These are phyloP conservation scores for Laetiporus sulphureus DNA, from an alignment of 1,284 basidiomycete species.

Conservation along the genomic window DNA sequence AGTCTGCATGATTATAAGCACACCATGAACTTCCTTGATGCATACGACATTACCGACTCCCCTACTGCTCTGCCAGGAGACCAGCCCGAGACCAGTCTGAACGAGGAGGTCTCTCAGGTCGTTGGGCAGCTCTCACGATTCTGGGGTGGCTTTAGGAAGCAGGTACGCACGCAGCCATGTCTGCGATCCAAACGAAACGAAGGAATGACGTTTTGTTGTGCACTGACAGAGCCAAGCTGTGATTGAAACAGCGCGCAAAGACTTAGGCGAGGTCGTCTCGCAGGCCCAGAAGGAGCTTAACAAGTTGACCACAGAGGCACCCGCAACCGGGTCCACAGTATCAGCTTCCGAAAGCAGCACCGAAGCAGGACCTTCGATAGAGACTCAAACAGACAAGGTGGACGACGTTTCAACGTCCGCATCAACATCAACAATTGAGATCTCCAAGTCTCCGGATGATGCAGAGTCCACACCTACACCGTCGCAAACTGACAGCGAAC, in stretches of 20 bases:
- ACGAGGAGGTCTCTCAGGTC: constrained; percentile 84
- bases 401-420: constrained; percentile 17
- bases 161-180: constrained; percentile 42
- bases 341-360: constrained; percentile 10
- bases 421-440: constrained; percentile 4
- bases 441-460: not conserved
- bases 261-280: constrained; percentile 67
- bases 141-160: constrained; percentile 86
- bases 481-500: not conserved
- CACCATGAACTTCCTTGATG: constrained; percentile 68
- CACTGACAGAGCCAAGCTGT: constrained; percentile 63
- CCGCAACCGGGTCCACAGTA: constrained; percentile 23
- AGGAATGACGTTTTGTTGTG: too few species aligned
- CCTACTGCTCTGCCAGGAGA: constrained; percentile 35
- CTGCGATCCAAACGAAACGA: not conserved
- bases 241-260: constrained; percentile 68
- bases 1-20: not conserved
- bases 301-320: constrained; percentile 44
- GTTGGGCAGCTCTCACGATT: constrained; percentile 78
- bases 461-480: not conserved
- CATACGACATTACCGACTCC: constrained; percentile 48
- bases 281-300: constrained; percentile 80
- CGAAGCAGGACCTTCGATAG: constrained; percentile 3
- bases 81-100: constrained; percentile 55
- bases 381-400: constrained; percentile 4